phyloP scores from a whole-genome alignment of 2,329 filamentous ascomycete genomes.

The Didymella keratinophila region DNA sequence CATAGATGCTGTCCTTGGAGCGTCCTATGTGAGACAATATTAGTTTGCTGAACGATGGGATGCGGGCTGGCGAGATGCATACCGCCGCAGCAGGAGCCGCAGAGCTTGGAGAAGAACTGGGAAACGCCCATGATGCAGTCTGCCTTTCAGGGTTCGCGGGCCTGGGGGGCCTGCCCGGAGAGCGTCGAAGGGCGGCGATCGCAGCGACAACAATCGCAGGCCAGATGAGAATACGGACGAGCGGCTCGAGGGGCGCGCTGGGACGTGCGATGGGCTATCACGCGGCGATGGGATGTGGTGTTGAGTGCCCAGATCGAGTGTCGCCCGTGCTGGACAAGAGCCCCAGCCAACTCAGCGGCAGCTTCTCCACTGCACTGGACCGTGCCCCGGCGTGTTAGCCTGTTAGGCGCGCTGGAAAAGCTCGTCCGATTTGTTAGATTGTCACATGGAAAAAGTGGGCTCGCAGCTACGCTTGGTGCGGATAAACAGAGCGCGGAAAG shows the following conservation, averaged over 20 bases:
- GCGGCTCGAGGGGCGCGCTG: slow-evolving; percentile 15
- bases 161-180: slow-evolving; percentile 19
- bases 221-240: slow-evolving; percentile 14
- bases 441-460: slow-evolving; percentile 18
- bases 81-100: slow-evolving; percentile 51
- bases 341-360: slow-evolving; percentile 15
- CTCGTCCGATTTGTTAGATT: slow-evolving; percentile 17
- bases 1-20: slow-evolving; percentile 58
- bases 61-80: slow-evolving; percentile 23
- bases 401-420: slow-evolving; percentile 16
- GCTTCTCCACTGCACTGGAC: slow-evolving; percentile 8
- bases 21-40: slow-evolving; percentile 46
- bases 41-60: slow-evolving; percentile 26
- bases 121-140: slow-evolving; percentile 48
- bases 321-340: slow-evolving; percentile 11
- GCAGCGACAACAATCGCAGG: slow-evolving; percentile 24
- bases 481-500: slow-evolving; percentile 4
- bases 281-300: slow-evolving; percentile 18
- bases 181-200: slow-evolving; percentile 20
- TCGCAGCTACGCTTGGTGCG: slow-evolving; percentile 6
- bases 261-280: slow-evolving; percentile 14
- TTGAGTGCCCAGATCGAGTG: slow-evolving; percentile 10
- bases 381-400: slow-evolving; percentile 2
- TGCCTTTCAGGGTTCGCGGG: slow-evolving; percentile 31
- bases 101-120: slow-evolving; percentile 47